Base-by-base conservation (phyloP, 495 filamentous ascomycete genomes). In the Thermothielavioides terrestris region DNA sequence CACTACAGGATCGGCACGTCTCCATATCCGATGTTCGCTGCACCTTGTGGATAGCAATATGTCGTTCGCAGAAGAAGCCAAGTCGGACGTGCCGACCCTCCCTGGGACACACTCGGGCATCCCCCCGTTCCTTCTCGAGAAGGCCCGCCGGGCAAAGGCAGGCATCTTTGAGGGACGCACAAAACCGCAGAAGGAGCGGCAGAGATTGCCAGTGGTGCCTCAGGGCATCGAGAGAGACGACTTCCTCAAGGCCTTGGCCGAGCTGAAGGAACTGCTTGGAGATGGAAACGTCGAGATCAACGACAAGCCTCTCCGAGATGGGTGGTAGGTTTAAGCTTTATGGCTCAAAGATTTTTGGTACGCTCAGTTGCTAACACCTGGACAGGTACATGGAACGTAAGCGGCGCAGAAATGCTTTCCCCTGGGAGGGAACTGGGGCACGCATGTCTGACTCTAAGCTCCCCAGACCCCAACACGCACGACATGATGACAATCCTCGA, bases 401-500 rank as follows among this genome's bases (percentile, higher is more conserved):
- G 64, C 46, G 30, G n/a, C n/a, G 30, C n/a, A 15, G 6, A 22
- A 43, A 50, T 8, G 30, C 14, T 7, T 32, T 18, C 26, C 18
- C 22, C 9, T 3, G 6, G 40, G 28, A 40, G 1, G 17, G 11
- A 22, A n/a, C n/a, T n/a, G n/a, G n/a, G n/a, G n/a, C n/a, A n/a
- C n/a, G n/a, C n/a, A n/a, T n/a, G n/a, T n/a, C n/a, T n/a, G n/a
- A n/a, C n/a, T n/a, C n/a, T n/a, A n/a, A n/a, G n/a, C n/a, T n/a
- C 21, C 36, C 14, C 30, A 68, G 66, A 70, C 42, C 65, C 65
- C 6, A 73, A 78, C 46, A 76, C 74, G 2, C 77, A 81, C 60
- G 77, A 79, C 58, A 64, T 74, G 50, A 74, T 72, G 60, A 63
- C 74, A 40, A 59, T 80, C 22, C 46, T 76, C 34, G 70, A 76